Evolutionary conservation across 2,329 filamentous ascomycete genomes (phyloP).

Genomic region (Talaromyces rugulosus): DNA sequence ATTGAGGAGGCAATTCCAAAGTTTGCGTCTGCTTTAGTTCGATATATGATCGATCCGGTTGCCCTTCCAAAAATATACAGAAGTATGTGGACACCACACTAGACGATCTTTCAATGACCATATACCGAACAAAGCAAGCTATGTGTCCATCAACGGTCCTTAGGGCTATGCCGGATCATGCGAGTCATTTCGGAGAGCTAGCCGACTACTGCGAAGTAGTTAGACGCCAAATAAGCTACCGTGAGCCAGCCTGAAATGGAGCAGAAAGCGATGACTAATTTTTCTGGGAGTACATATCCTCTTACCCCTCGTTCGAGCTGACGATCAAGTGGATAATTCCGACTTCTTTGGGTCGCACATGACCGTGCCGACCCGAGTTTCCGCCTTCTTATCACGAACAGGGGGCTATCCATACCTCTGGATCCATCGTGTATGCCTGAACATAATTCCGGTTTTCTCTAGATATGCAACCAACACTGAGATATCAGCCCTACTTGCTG

Average conservation of each 20-base stretch:
- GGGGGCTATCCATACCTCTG: background rate
- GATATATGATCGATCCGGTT: background rate
- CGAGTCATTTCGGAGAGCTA: background rate
- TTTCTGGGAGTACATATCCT: background rate
- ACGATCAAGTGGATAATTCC: background rate
- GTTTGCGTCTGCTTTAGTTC: background rate
- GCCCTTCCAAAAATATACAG: background rate
- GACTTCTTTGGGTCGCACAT: background rate
- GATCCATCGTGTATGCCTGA: background rate
- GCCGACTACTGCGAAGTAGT: background rate
- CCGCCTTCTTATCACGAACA: background rate
- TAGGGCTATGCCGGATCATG: background rate
- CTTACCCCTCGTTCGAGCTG: background rate
- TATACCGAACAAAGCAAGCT: background rate
- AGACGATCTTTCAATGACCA: background rate
- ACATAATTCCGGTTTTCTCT: background rate
- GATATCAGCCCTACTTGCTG: background rate
- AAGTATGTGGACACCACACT: background rate
- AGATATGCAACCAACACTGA: background rate
- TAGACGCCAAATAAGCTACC: background rate
- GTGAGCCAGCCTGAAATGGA: background rate
- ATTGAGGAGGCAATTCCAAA: background rate
- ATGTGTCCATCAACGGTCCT: background rate
- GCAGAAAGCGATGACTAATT: background rate
- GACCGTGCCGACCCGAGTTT: background rate